Evolutionary conservation across 257 asterid species (phyloP).

Genomic region (Jacaranda mimosifolia): DNA sequence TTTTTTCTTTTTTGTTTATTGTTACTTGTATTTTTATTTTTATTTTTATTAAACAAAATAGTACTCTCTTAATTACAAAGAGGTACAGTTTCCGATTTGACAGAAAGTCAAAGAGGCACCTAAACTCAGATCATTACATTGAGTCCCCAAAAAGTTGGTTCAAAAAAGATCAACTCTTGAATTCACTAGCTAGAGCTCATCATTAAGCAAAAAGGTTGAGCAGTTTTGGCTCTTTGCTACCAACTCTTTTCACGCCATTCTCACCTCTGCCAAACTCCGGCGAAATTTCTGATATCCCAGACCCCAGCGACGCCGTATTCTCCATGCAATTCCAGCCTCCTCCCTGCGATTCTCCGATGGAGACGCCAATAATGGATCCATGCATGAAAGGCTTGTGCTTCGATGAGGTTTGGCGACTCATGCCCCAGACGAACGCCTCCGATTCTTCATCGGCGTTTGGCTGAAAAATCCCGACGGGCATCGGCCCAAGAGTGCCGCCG

Average conservation of each 20-base stretch:
- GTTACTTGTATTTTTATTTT: background rate
- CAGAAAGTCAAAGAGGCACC: slow-evolving; percentile 33
- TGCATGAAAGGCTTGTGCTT: slow-evolving; percentile 33
- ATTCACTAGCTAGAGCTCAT: slow-evolving; percentile 19
- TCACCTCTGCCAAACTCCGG: slow-evolving; percentile 51
- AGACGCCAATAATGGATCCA: slow-evolving; percentile 28
- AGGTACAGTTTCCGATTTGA: slow-evolving; percentile 39
- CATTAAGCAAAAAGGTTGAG: slow-evolving; percentile 76
- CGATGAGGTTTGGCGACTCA: slow-evolving; percentile 21
- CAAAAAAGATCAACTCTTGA: background rate
- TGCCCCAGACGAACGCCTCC: slow-evolving; percentile 16
- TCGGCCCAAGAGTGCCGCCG: slow-evolving; percentile 60
- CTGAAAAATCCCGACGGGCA: slow-evolving; percentile 33
- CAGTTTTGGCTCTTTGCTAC: slow-evolving; percentile 78
- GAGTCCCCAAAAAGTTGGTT: slow-evolving; percentile 36
- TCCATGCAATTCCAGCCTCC: slow-evolving; percentile 19
- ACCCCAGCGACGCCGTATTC: slow-evolving; percentile 52
- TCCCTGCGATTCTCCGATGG: slow-evolving; percentile 21
- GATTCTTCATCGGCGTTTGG: slow-evolving; percentile 31
- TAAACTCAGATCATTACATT: slow-evolving; percentile 39
- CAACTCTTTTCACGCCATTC: slow-evolving; percentile 45
- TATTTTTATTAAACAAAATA: slow-evolving; percentile 29
- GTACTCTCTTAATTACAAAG: slow-evolving; percentile 36
- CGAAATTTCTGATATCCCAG: slow-evolving; percentile 61
- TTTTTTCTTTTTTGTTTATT: background rate